Percentiles rank a stretch among this genome's conserved stretches.
Evolutionary conservation across 2,329 filamentous ascomycete species (phyloP).

Genomic region (Fusarium newnesense): DNA sequence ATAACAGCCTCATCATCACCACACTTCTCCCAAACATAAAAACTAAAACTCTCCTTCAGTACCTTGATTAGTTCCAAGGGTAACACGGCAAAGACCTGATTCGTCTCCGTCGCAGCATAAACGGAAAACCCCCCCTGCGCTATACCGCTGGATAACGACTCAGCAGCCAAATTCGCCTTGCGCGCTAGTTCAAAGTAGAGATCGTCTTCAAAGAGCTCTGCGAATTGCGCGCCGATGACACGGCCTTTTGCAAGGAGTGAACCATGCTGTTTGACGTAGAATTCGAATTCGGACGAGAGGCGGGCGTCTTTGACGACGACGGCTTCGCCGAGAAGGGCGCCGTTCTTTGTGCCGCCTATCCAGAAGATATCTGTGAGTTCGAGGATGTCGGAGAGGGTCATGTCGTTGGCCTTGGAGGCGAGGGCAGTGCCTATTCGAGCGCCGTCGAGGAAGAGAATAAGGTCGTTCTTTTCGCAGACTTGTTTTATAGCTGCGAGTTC

Average conservation of each 20-base stretch:
- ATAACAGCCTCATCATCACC: conserved; percentile 54
- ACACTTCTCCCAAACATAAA: conserved; percentile 60
- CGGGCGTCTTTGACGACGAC: conserved; percentile 57
- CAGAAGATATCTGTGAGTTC: conserved; percentile 63
- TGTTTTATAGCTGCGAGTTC: conserved; percentile 56
- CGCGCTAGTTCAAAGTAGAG: conserved; percentile 59
- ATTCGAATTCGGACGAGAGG: conserved; percentile 59
- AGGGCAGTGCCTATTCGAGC: conserved; percentile 58
- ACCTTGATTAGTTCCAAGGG: conserved; percentile 51
- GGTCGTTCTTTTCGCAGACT: conserved; percentile 53
- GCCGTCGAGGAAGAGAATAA: conserved; percentile 60
- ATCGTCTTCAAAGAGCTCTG: conserved; percentile 57
- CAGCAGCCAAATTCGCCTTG: conserved; percentile 57
- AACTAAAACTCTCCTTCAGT: conserved; percentile 56
- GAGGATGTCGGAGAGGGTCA: conserved; percentile 56
- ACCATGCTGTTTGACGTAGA: conserved; percentile 63
- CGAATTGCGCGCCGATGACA: conserved; percentile 60
- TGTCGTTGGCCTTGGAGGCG: conserved; percentile 54
- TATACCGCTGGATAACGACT: conserved; percentile 56
- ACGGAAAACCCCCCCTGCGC: conserved; percentile 54
- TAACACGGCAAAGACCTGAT: conserved; percentile 61
- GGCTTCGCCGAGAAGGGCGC: conserved; percentile 61
- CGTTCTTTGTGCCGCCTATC: conserved; percentile 65
- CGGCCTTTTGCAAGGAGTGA: conserved; percentile 61
- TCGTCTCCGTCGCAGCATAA: conserved; percentile 59